phyloP scores from a whole-genome alignment of 768 basidiomycete species.

The Trametes sanguinea region DNA sequence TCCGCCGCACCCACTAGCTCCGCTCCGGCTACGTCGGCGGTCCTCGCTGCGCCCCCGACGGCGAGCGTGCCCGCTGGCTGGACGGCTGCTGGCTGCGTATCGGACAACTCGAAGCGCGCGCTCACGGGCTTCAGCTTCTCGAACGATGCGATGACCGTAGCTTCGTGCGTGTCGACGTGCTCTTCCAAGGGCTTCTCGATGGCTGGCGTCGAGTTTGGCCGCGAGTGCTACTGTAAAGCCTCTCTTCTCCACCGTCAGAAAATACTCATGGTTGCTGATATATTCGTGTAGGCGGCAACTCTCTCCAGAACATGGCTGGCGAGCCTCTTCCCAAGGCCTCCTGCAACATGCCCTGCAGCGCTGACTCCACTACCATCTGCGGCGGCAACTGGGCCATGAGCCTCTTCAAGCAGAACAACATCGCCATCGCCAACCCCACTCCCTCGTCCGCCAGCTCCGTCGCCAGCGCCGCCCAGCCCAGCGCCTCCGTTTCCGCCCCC shows the following conservation, averaged over 20 bases:
- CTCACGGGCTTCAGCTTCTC: conserved; percentile 28
- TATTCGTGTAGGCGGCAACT: conserved; percentile 19
- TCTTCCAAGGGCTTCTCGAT: conserved; percentile 30
- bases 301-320: conserved; percentile 23
- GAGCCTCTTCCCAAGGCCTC: conserved; percentile 7
- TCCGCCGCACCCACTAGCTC: conserved; percentile 9
- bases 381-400: conserved; percentile 26
- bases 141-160: conserved; percentile 31
- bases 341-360: conserved; percentile 27
- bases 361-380: conserved; percentile 13
- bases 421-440: conserved; percentile 2
- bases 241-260: neutral
- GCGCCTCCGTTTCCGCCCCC: conserved; percentile 2
- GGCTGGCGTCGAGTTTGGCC: conserved; percentile 37
- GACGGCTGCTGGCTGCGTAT: conserved; percentile 22
- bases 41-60: neutral
- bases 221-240: conserved; percentile 37
- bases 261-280: neutral
- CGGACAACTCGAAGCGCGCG: conserved; percentile 26
- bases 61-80: conserved; percentile 18
- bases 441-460: conserved; percentile 1
- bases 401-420: conserved; percentile 14
- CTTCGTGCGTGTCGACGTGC: conserved; percentile 35
- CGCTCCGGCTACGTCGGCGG: neutral
- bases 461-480: neutral